Evolutionary conservation across 306 rosid genomes (phyloP).

Genomic region (Mimosa pudica): DNA sequence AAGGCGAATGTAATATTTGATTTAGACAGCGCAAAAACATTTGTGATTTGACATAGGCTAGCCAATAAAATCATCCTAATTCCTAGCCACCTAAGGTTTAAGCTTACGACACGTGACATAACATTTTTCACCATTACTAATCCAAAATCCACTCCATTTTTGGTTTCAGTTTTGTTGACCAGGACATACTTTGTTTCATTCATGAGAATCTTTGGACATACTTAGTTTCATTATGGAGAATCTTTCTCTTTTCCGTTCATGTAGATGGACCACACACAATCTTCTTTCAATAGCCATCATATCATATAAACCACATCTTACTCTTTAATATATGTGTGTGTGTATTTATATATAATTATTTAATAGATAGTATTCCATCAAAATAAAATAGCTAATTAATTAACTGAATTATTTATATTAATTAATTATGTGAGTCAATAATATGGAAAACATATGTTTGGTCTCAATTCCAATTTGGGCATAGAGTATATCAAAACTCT

Average conservation of each 20-base stretch:
- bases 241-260: conserved; percentile 27
- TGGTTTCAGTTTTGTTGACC: too few species aligned
- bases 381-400: too few species aligned
- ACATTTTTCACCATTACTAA: not conserved
- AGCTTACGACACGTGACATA: not conserved
- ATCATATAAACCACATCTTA: not conserved
- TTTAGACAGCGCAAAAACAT: not conserved
- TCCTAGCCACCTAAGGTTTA: not conserved
- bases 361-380: not conserved
- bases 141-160: not conserved
- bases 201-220: not conserved
- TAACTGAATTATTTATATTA: too few species aligned
- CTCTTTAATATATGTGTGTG: too few species aligned
- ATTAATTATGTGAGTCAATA: too few species aligned
- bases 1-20: too few species aligned
- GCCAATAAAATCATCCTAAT: not conserved
- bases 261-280: conserved; percentile 45
- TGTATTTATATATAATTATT: too few species aligned
- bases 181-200: not conserved
- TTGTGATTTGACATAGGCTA: not conserved
- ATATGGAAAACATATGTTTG: too few species aligned
- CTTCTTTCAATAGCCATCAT: not conserved
- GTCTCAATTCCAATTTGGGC: too few species aligned
- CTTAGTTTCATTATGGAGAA: not conserved
- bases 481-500: too few species aligned